Evolutionary conservation across 495 filamentous ascomycete species (phyloP), one percentile per base, ranked within the genome.

Genomic region (Trichoderma asperelloides): DNA sequence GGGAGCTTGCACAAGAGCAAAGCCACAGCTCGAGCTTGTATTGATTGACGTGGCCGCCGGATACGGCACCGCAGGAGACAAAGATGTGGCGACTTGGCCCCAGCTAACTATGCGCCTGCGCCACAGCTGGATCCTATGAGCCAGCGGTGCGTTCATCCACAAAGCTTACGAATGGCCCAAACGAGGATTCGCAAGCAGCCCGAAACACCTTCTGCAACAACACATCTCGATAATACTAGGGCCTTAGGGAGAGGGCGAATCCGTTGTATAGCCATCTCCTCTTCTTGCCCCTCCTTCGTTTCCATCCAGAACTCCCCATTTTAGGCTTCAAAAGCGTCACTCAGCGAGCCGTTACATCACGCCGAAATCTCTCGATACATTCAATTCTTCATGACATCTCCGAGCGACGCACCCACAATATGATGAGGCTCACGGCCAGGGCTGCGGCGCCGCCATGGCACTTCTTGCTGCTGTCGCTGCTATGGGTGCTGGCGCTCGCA

Each of bases 401-500:
- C 57, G 15, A 39, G 9, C 40, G 11, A 7, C 57, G 55, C 25
- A 8, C 66, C 18, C 8, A 27, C 66, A 25, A 63, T n/a, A 63
- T 37, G 55, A 67, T 67, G 66, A 67, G 66, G 57, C 43, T 57
- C 39, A 39, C 55, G 28, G 66, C 55, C 66, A 33, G 47, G 66
- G 55, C 67, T 45, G 55, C 62, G 62, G 60, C 66, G 40, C 55
- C 55, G 55, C 65, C 67, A 68, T 68, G 67, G 67, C 64, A 63
- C 37, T 18, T 55, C 18, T 43, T 68, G 23, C 45, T 63, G 66
- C 37, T 49, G 23, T 30, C 66, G 12, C 27, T 62, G 33, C 37
- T 57, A 5, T 70, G 75, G 57, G 74, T 79, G 66, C 72, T 76
- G 69, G 73, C 70, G 41, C 63, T 71, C 62, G 83, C 80, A 28